Conservation (phyloP, 306 rosid species). For the Carpinus fangiana region DNA sequence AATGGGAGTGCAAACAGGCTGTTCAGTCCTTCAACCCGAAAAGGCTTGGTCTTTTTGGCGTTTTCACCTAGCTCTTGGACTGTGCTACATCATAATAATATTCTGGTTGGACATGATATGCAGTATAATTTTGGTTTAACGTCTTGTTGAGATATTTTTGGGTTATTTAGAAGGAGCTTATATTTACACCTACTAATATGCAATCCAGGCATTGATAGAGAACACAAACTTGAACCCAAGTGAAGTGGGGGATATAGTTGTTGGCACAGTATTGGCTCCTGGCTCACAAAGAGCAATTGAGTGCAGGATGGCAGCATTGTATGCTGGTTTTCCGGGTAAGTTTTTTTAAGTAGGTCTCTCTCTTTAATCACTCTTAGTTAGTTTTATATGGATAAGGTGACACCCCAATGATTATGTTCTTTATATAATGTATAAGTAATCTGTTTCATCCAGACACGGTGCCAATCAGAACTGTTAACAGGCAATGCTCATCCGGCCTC, state of each 20-base stretch:
- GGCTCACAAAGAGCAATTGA: constrained; percentile 87
- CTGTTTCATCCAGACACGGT: constrained; percentile 59
- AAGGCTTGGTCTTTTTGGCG: no score
- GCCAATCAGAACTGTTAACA: constrained; percentile 81
- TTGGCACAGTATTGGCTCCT: constrained; percentile 85
- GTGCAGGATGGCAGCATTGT: constrained; percentile 92
- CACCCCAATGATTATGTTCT: not conserved
- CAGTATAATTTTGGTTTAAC: not conserved
- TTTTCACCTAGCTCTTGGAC: no score
- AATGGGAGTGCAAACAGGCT: no score
- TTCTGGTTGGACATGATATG: not conserved
- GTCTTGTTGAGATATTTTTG: not conserved
- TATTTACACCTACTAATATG: constrained; percentile 1
- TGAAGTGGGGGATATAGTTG: constrained; percentile 89
- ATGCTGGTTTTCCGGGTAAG: constrained; percentile 89
- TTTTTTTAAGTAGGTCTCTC: not conserved
- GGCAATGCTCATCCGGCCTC: constrained; percentile 96
- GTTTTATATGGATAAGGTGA: not conserved
- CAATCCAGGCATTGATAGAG: constrained; percentile 69
- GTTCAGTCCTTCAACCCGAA: no score
- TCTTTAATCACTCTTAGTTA: no score
- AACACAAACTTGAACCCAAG: constrained; percentile 72
- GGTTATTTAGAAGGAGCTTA: not conserved
- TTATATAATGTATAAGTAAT: constrained; percentile 4
- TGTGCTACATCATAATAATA: not conserved